Base-by-base conservation (phyloP, 73 alveolate species). In the Blepharisma japonicum region DNA sequence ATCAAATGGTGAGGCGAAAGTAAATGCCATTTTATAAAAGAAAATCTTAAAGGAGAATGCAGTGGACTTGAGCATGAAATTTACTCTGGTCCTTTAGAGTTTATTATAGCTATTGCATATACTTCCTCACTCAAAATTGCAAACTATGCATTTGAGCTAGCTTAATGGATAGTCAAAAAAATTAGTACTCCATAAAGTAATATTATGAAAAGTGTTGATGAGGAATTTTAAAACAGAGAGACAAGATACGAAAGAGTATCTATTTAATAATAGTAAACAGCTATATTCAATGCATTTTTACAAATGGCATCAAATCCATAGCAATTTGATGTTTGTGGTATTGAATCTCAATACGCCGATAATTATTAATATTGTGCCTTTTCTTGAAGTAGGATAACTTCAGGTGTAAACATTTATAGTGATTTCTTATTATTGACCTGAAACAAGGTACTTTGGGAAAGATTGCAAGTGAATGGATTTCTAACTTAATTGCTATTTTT, bases 151-250 rank as follows among this genome's bases (percentile, higher is more conserved):
- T 88, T 88, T 70, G 95, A 88, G 51, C 77, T 80, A 70, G 95
- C 95, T 14, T 86, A 79, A 77, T 88, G 25, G 71, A 84, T 45
- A 87, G 85, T 18, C 67, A 92, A 68, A 88, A 86, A 85, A 84
- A 85, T 85, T 92, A 38, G 91, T 88, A 53, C 88, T 88, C 42
- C 95, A 88, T 70, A 88, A 88, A 61, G 95, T 92, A 88, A 88
- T 68, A 88, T 88, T 32, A 88, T 88, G 93, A 88, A 88, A 46
- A 56, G 79, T 21, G 88, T 78, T 3, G 95, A 88, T 81, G 95
- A 92, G 32, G 55, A 77, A 55, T 88, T 86, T 77, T 56, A 80
- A 88, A 85, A 92, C 95, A 6, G 83, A 84, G 55, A 81, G 95
- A 81, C 87, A 88, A 85, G 95, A 85, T 9, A 89, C 95, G 47